Evolutionary conservation across 768 basidiomycete genomes (phyloP).

Genomic region (Mycena vulgaris): DNA sequence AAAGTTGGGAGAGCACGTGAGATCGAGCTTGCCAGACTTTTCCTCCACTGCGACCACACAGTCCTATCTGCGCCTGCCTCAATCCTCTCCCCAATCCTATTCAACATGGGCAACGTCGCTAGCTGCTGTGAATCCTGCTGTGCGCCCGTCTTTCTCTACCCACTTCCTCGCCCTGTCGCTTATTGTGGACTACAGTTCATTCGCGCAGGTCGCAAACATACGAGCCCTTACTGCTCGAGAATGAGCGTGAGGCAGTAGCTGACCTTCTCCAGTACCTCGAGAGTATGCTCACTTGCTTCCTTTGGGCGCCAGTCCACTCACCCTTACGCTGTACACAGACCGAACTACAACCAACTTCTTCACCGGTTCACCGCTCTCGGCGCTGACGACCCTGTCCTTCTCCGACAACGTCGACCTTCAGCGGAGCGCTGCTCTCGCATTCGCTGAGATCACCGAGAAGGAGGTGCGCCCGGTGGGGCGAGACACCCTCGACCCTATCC

Average conservation of each 20-base stretch:
- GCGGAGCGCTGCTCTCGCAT: slow-evolving; percentile 96
- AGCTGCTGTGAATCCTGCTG: slow-evolving; percentile 92
- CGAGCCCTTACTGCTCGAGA: slow-evolving; percentile 89
- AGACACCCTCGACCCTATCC: slow-evolving; percentile 97
- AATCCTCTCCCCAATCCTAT: slow-evolving; percentile 1
- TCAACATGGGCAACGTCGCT: slow-evolving; percentile 78
- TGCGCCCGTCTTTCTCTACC: slow-evolving; percentile 55
- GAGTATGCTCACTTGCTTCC: slow-evolving; percentile 69
- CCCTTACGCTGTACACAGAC: slow-evolving; percentile 66
- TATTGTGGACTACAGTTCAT: slow-evolving; percentile 65
- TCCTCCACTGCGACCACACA: slow-evolving; percentile 1
- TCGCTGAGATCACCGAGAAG: slow-evolving; percentile 99
- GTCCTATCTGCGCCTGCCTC: slow-evolving; percentile 6
- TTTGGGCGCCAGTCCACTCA: slow-evolving; percentile 19
- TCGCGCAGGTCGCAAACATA: slow-evolving; percentile 90
- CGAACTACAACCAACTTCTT: slow-evolving; percentile 99
- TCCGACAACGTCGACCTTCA: slow-evolving; percentile 99
- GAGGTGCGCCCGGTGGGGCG: slow-evolving; percentile 97
- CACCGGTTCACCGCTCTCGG: slow-evolving; percentile 90
- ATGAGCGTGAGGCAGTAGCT: slow-evolving; percentile 97
- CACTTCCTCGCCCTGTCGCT: slow-evolving; percentile 27
- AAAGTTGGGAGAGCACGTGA: too few relatives aligned
- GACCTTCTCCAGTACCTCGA: slow-evolving; percentile 98
- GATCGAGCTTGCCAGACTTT: neutral
- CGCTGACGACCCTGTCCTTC: slow-evolving; percentile 97